Conservation (phyloP, 805 yeast genomes). For the Sugiyamaella chiloensis region DNA sequence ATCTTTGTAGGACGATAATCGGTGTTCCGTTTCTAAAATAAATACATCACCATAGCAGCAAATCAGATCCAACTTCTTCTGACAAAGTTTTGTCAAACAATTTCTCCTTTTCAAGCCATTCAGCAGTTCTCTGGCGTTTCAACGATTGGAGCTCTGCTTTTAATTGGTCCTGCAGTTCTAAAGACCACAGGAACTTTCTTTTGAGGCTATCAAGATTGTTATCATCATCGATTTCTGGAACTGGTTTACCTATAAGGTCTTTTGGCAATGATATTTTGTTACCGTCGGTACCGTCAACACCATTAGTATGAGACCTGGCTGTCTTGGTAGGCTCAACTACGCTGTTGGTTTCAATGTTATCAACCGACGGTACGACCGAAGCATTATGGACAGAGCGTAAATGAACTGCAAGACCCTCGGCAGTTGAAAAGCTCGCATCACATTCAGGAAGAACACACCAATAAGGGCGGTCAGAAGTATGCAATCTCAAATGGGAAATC, state of each 20-base stretch:
- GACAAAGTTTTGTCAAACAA: conserved; percentile 31
- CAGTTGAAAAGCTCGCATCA: conserved; percentile 52
- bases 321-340: conserved; percentile 1
- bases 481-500: conserved; percentile 60
- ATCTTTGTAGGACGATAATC: too few species aligned
- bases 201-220: conserved; percentile 25
- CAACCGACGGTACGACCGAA: conserved; percentile 32
- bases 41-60: not conserved
- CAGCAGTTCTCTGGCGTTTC: conserved; percentile 19
- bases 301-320: too few species aligned
- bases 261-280: too few species aligned
- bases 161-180: conserved; percentile 27
- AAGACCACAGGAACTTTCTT: conserved; percentile 34
- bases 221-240: conserved; percentile 8
- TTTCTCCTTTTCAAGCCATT: conserved; percentile 36
- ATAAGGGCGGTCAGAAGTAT: conserved; percentile 65
- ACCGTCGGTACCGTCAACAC: too few species aligned
- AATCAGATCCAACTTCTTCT: conserved; percentile 3
- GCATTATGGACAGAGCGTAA: conserved; percentile 50
- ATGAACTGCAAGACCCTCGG: conserved; percentile 65
- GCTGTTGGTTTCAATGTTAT: conserved; percentile 5
- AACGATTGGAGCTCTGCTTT: conserved; percentile 24
- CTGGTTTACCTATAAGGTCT: not conserved
- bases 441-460: conserved; percentile 68
- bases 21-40: too few species aligned